phyloP scores from a whole-genome alignment of 768 basidiomycete species.

The Tylopilus felleus region DNA sequence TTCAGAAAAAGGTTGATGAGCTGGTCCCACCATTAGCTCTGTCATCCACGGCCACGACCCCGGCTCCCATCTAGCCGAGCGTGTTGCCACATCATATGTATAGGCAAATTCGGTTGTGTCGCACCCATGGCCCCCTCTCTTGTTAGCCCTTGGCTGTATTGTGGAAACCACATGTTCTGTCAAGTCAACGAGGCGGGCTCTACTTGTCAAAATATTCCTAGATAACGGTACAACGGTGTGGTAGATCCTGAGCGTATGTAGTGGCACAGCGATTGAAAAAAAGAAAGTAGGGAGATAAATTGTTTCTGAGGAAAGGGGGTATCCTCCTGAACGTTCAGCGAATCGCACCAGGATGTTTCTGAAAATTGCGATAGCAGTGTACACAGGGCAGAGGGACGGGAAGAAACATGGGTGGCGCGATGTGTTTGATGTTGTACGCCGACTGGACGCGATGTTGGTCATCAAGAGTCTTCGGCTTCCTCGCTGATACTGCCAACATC shows the following conservation, averaged over 20 bases:
- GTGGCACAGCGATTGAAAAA: constrained; percentile 19
- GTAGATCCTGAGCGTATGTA: constrained; percentile 25
- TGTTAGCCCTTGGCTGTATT: constrained; percentile 1
- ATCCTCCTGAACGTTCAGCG: constrained; percentile 24
- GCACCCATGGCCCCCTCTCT: background rate
- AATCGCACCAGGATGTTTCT: constrained; percentile 13
- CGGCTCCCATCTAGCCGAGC: constrained; percentile 19
- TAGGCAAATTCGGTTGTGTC: constrained; percentile 5
- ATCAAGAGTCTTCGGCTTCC: constrained; percentile 38
- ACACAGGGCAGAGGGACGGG: constrained; percentile 9
- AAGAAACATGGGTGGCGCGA: constrained; percentile 8
- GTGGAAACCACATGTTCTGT: background rate
- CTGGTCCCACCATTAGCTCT: constrained; percentile 48
- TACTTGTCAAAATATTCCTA: constrained; percentile 23
- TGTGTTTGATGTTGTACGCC: constrained; percentile 7
- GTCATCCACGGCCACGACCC: constrained; percentile 25
- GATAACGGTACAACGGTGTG: constrained; percentile 31
- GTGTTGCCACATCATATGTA: background rate
- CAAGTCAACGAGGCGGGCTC: constrained; percentile 12
- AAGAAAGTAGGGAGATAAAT: constrained; percentile 12
- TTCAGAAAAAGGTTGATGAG: constrained; percentile 73
- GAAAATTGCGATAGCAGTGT: constrained; percentile 15
- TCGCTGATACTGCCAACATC: constrained; percentile 82
- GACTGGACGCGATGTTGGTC: background rate
- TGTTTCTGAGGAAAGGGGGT: constrained; percentile 24